Percentiles rank a stretch among this genome's conserved stretches.
Evolutionary conservation across 345 rosid genomes (phyloP).

Genomic region (Lagerstroemia speciosa): DNA sequence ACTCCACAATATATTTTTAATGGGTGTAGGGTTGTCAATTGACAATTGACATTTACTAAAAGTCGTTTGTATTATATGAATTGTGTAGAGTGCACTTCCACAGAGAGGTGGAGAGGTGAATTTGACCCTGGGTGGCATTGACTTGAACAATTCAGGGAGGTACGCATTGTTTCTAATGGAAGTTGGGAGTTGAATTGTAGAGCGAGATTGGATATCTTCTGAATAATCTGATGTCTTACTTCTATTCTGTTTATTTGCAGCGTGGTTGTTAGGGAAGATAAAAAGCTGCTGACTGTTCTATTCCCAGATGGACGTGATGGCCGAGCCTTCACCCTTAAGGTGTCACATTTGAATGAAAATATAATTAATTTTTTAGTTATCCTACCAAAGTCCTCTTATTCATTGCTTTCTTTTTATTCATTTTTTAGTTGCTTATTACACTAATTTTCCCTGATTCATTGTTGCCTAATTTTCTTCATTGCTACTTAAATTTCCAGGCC

Average conservation of each 20-base stretch:
- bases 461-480: constrained; percentile 2
- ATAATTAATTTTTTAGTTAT: background rate
- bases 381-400: background rate
- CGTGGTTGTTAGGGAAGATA: constrained; percentile 95
- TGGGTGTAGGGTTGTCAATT: background rate
- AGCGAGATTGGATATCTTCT: constrained; percentile 6
- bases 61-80: background rate
- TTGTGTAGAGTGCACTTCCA: constrained; percentile 77
- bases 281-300: constrained; percentile 82
- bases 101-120: constrained; percentile 94
- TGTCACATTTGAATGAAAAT: constrained; percentile 14
- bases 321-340: constrained; percentile 98
- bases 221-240: constrained; percentile 11
- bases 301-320: constrained; percentile 99
- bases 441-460: constrained; percentile 3
- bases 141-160: constrained; percentile 98
- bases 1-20: background rate
- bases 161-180: constrained; percentile 16
- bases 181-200: background rate
- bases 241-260: constrained; percentile 37
- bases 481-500: constrained; percentile 41
- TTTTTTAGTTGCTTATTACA: background rate
- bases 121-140: constrained; percentile 91
- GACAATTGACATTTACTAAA: background rate
- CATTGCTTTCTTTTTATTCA: background rate